Evolutionary conservation across 1,139 yeast species (phyloP).

Genomic region (Candida pseudoviswanathii): DNA sequence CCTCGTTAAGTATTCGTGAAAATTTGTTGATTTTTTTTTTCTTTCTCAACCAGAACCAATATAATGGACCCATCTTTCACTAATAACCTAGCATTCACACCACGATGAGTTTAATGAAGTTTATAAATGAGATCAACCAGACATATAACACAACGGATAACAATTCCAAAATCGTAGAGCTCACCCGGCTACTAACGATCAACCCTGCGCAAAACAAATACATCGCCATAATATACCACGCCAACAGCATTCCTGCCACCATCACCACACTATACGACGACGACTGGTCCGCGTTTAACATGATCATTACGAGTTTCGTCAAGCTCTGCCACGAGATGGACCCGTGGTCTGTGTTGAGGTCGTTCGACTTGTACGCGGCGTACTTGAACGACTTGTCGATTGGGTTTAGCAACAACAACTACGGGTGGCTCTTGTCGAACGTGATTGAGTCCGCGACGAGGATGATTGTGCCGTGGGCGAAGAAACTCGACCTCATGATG

Average conservation of each 20-base stretch:
- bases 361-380: conserved; percentile 60
- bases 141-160: conserved; percentile 10
- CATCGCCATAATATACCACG: conserved; percentile 11
- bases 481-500: conserved; percentile 49
- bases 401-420: conserved; percentile 56
- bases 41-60: not conserved
- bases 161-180: conserved; percentile 6
- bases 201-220: conserved; percentile 13
- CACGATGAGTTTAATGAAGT: conserved; percentile 25
- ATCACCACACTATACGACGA: conserved; percentile 33
- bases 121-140: conserved; percentile 12
- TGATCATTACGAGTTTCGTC: conserved; percentile 53
- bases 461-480: conserved; percentile 51
- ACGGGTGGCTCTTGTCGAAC: conserved; percentile 52
- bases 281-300: conserved; percentile 55
- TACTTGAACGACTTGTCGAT: conserved; percentile 56
- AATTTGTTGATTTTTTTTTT: conserved; percentile 3
- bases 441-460: conserved; percentile 45
- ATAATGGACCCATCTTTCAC: not conserved
- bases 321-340: conserved; percentile 55
- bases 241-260: not conserved
- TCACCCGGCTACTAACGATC: conserved; percentile 14
- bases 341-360: conserved; percentile 56
- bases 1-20: not conserved
- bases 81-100: not conserved